Evolutionary conservation across 495 filamentous ascomycete species (phyloP).

Genomic region (Talaromyces proteolyticus): DNA sequence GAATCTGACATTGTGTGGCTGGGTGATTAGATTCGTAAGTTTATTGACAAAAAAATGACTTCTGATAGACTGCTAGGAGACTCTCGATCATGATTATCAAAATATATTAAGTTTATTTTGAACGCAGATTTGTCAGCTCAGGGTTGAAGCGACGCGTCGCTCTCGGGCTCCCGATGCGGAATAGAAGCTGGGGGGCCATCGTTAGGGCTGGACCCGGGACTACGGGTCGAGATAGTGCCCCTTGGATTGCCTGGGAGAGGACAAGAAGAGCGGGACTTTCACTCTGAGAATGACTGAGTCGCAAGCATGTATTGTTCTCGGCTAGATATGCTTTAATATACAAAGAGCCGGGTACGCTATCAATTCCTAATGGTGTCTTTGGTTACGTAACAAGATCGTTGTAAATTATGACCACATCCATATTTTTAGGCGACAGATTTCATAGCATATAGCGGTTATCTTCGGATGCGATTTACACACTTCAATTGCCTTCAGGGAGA

Average conservation of each 20-base stretch:
- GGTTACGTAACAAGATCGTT: too few relatives aligned
- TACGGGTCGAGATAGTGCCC: too few relatives aligned
- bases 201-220: neutral
- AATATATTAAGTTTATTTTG: neutral
- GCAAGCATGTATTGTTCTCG: neutral
- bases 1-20: neutral
- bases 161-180: constrained; percentile 1
- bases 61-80: neutral
- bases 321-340: neutral
- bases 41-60: neutral
- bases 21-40: neutral
- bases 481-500: too few relatives aligned
- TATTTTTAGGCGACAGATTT: neutral
- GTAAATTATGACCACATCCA: too few relatives aligned
- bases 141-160: neutral
- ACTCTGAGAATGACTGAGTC: neutral
- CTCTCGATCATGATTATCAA: neutral
- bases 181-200: neutral
- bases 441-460: neutral
- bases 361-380: neutral
- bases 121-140: neutral
- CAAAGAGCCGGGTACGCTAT: neutral
- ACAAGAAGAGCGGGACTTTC: neutral
- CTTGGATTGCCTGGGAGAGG: too few relatives aligned
- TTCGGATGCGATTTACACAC: neutral